These are phyloP conservation scores for Corchorus capsularis DNA, from an alignment of 345 rosid genomes.

Conservation along the genomic window DNA sequence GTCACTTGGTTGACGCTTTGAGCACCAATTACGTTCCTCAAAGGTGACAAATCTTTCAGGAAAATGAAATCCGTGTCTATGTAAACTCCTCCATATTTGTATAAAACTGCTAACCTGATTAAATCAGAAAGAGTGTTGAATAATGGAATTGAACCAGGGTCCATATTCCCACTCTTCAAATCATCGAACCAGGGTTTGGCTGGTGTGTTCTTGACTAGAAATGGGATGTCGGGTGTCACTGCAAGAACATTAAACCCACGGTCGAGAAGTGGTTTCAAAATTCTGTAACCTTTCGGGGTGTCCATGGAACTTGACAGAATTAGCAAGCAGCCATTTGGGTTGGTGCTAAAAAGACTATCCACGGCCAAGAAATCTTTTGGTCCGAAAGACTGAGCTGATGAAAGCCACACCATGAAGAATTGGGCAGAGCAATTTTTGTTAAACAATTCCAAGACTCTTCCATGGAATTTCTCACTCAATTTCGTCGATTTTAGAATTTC, in stretches of 20 bases:
- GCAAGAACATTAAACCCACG: conserved; percentile 55
- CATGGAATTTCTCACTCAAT: conserved; percentile 42
- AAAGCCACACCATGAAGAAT: conserved; percentile 81
- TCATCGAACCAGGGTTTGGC: conserved; percentile 61
- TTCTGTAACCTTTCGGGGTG: conserved; percentile 41
- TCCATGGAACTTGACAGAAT: conserved; percentile 66
- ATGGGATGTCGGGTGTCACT: conserved; percentile 48
- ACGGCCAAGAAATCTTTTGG: conserved; percentile 60
- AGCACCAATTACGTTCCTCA: conserved; percentile 70
- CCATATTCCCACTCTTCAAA: conserved; percentile 55
- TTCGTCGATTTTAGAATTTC: conserved; percentile 49
- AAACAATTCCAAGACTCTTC: conserved; percentile 44
- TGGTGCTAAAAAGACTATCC: conserved; percentile 55
- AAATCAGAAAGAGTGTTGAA: conserved; percentile 64
- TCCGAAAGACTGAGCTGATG: conserved; percentile 52
- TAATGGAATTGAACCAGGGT: conserved; percentile 67
- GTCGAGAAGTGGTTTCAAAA: conserved; percentile 55
- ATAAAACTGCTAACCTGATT: conserved; percentile 59
- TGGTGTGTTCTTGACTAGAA: conserved; percentile 59
- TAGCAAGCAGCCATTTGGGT: conserved; percentile 56
- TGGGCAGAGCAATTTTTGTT: conserved; percentile 44
- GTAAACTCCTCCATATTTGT: conserved; percentile 78
- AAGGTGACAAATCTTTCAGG: conserved; percentile 40
- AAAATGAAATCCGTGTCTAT: conserved; percentile 78
- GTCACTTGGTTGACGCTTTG: conserved; percentile 52